A percentile compares a stretch with the other conserved stretches of the same genome.
Conservation (phyloP, 768 basidiomycete species). For the Kondoa malvinella region DNA sequence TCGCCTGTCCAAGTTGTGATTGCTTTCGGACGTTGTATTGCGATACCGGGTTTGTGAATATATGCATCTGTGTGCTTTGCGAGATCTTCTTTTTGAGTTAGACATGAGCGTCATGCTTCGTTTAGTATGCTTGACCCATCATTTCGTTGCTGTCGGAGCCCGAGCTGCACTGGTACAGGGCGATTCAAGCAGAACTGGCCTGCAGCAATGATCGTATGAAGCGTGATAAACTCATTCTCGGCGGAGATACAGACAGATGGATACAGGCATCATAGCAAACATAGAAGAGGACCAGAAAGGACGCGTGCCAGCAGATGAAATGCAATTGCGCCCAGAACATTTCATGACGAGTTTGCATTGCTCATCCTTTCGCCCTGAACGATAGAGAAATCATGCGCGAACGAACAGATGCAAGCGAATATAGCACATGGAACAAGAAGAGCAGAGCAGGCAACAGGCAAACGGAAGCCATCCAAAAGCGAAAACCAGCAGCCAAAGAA, state of each 20-base stretch:
- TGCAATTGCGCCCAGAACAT: too few relatives aligned
- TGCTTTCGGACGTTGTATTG: neutral
- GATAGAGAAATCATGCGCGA: too few relatives aligned
- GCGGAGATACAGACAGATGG: neutral
- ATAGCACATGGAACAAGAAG: neutral
- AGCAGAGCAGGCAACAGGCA: neutral
- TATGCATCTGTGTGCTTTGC: neutral
- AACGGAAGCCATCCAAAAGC: neutral
- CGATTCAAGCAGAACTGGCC: neutral
- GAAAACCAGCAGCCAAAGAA: neutral
- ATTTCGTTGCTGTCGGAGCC: neutral
- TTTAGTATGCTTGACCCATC: too few relatives aligned
- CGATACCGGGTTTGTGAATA: neutral
- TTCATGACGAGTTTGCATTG: too few relatives aligned
- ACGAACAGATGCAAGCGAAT: neutral
- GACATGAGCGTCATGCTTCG: neutral
- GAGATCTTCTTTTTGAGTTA: neutral
- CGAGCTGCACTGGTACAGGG: neutral
- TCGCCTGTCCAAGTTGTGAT: neutral
- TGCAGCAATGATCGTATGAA: neutral
- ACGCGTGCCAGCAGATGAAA: too few relatives aligned
- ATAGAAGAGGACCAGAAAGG: too few relatives aligned
- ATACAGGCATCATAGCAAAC: too few relatives aligned
- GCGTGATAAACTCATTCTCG: neutral
- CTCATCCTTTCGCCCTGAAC: too few relatives aligned